Evolutionary conservation across 176 grass and related monocot genomes (phyloP).

Genomic region (Coix lacrymajobi): DNA sequence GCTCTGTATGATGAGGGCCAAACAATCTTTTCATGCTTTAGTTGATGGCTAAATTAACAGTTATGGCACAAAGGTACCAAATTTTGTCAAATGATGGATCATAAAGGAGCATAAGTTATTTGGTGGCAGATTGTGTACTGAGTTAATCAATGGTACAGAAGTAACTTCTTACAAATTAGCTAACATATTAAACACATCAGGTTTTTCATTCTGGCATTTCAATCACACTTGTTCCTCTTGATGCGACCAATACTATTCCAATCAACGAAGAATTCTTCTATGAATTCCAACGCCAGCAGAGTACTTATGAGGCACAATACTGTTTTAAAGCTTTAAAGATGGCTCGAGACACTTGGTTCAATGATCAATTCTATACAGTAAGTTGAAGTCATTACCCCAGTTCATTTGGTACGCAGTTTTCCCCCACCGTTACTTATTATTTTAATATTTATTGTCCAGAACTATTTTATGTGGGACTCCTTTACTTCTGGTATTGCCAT

Average conservation of each 20-base stretch:
- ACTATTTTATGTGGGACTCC: conserved; percentile 91
- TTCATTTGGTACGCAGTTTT: not conserved
- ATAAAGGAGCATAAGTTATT: not conserved
- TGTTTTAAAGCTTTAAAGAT: conserved; percentile 75
- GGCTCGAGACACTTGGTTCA: conserved; percentile 63
- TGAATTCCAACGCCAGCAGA: conserved; percentile 50
- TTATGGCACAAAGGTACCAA: too few species aligned
- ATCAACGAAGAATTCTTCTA: conserved; percentile 66
- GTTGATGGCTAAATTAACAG: not conserved
- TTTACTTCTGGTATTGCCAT: conserved; percentile 64
- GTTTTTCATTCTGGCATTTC: conserved; percentile 82
- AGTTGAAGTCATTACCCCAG: not conserved
- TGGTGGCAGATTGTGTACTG: not conserved
- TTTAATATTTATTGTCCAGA: conserved; percentile 37
- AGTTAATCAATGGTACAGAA: not conserved
- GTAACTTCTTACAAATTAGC: not conserved
- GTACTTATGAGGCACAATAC: conserved; percentile 77
- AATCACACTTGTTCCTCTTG: conserved; percentile 81
- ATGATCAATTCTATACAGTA: conserved; percentile 68
- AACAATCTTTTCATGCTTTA: not conserved
- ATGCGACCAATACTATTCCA: conserved; percentile 86
- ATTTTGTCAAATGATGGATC: not conserved
- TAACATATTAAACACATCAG: conserved; percentile 32
- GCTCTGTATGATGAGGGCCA: not conserved
- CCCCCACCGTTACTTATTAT: not conserved